Evolutionary conservation across 2,329 filamentous ascomycete species (phyloP).

Genomic region (Trichoderma sp.): DNA sequence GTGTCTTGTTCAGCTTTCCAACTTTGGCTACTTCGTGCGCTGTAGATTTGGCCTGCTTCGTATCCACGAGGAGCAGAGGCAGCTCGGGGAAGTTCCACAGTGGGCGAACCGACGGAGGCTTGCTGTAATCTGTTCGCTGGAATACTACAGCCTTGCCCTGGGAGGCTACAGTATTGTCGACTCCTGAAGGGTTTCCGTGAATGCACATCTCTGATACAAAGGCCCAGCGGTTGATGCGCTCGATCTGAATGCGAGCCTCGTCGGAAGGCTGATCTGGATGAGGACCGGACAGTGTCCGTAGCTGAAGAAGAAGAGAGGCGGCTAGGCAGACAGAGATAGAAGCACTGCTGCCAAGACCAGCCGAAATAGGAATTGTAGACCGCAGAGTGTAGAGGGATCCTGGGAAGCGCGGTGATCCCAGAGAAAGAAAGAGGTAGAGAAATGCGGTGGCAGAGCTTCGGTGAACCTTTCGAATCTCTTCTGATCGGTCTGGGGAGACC

Average conservation of each 20-base stretch:
- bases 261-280: constrained; percentile 87
- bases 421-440: constrained; percentile 87
- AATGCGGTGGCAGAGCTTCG: constrained; percentile 80
- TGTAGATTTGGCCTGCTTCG: constrained; percentile 83
- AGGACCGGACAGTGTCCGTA: constrained; percentile 83
- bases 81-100: constrained; percentile 90
- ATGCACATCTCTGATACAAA: constrained; percentile 98
- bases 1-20: constrained; percentile 65
- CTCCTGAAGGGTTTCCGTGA: constrained; percentile 92
- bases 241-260: constrained; percentile 86
- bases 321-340: constrained; percentile 89
- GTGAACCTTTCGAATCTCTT: constrained; percentile 80
- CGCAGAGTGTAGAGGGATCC: constrained; percentile 87
- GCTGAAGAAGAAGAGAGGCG: constrained; percentile 80
- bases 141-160: constrained; percentile 95
- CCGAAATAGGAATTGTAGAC: constrained; percentile 90
- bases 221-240: constrained; percentile 96
- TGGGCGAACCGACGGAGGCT: constrained; percentile 73
- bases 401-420: constrained; percentile 76
- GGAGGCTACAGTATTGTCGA: constrained; percentile 94
- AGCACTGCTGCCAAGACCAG: constrained; percentile 90
- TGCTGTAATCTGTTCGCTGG: constrained; percentile 73
- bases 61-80: constrained; percentile 87
- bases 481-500: constrained; percentile 67
- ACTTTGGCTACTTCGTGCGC: constrained; percentile 86